Conservation (phyloP, 805 yeast species). For the Yarrowia sp. region DNA sequence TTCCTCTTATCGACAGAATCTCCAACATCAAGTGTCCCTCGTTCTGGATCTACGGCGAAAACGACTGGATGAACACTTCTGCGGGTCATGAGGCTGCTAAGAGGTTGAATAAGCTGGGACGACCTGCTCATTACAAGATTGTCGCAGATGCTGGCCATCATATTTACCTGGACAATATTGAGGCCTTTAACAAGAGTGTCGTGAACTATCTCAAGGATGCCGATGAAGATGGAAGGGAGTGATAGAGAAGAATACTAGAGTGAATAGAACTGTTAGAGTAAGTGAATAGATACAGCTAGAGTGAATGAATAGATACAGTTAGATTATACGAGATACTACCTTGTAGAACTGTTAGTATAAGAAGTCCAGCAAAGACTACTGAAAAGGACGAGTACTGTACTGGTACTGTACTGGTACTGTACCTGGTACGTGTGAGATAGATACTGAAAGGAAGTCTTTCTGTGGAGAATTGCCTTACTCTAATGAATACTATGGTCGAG, state of each 20-base stretch:
- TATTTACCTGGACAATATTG: constrained; percentile 64
- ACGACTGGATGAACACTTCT: constrained; percentile 60
- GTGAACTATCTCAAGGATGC: constrained; percentile 20
- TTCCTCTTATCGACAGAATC: constrained; percentile 58
- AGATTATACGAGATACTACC: no score
- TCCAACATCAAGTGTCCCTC: constrained; percentile 57
- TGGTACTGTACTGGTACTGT: no score
- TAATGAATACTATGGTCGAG: no score
- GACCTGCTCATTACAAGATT: constrained; percentile 38
- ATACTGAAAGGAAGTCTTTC: no score
- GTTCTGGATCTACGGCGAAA: constrained; percentile 81
- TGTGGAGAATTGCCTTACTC: no score
- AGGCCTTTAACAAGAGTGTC: constrained; percentile 46
- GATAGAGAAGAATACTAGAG: no score
- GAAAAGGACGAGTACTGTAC: no score
- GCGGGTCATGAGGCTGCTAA: constrained; percentile 42
- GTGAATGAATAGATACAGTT: background rate
- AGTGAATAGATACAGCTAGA: background rate
- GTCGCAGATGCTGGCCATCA: constrained; percentile 71
- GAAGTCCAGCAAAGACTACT: no score
- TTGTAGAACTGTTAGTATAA: no score
- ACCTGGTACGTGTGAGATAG: no score
- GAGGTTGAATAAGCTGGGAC: constrained; percentile 34
- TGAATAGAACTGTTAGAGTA: no score
- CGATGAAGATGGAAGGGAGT: background rate